These are phyloP conservation scores for Nicotiana sylvestris DNA, from an alignment of 257 asterid genomes.

Conservation along the genomic window DNA sequence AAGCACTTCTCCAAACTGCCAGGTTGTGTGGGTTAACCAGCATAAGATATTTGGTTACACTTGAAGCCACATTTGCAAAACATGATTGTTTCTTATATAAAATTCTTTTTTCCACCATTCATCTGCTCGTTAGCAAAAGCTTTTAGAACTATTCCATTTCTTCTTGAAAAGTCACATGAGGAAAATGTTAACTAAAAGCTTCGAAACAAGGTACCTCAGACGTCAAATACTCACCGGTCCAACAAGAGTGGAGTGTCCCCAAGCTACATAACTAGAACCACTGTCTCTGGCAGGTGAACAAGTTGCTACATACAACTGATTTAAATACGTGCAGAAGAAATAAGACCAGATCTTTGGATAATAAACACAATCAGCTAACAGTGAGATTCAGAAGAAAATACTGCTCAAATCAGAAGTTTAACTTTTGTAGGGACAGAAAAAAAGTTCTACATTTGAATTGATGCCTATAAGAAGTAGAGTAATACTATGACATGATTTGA, in stretches of 20 bases:
- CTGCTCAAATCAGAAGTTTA: not conserved
- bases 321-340: constrained; percentile 14
- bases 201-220: not conserved
- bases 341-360: not conserved
- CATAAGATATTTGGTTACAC: not conserved
- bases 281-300: constrained; percentile 87
- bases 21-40: constrained; percentile 1
- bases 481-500: not conserved
- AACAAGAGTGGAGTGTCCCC: constrained; percentile 95
- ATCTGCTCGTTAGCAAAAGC: not conserved
- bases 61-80: not conserved
- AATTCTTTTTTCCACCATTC: not conserved
- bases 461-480: not conserved
- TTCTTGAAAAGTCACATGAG: not conserved
- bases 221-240: constrained; percentile 62
- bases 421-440: not conserved
- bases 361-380: not conserved
- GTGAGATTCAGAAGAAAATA: not conserved
- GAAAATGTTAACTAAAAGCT: not conserved
- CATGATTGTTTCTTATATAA: not conserved
- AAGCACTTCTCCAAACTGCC: constrained; percentile 88
- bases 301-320: constrained; percentile 78
- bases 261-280: constrained; percentile 71
- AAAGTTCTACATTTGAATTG: not conserved
- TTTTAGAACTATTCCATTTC: not conserved